Conservation (phyloP, 352 stramenopile genomes). For the Globisporangium heterothallicum region DNA sequence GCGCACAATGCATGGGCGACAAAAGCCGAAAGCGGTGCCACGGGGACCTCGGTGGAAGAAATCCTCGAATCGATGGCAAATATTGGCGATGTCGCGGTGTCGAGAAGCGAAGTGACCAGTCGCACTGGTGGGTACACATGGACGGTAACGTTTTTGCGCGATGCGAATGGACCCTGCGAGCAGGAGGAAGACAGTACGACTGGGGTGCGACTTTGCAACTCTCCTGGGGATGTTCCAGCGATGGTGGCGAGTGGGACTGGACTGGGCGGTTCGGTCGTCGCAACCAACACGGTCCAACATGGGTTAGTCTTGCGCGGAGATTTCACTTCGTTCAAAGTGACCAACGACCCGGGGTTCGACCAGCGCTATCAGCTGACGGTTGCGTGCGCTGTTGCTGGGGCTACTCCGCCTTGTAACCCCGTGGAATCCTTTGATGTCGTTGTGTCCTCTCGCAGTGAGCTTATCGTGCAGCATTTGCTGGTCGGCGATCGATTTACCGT, state of each 20-base stretch:
- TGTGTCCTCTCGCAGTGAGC: constrained; percentile 15
- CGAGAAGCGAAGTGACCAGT: constrained; percentile 75
- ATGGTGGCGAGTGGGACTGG: constrained; percentile 34
- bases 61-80: constrained; percentile 93
- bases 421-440: constrained; percentile 29
- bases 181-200: constrained; percentile 44
- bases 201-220: constrained; percentile 85
- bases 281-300: constrained; percentile 27
- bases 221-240: constrained; percentile 89
- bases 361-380: constrained; percentile 35
- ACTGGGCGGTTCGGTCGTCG: constrained; percentile 26
- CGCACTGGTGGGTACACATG: constrained; percentile 92
- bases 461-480: constrained; percentile 28
- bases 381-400: constrained; percentile 17
- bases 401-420: constrained; percentile 16
- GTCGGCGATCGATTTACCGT: constrained; percentile 53
- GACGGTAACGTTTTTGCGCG: constrained; percentile 93
- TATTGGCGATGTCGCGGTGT: constrained; percentile 91
- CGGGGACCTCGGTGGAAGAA: constrained; percentile 92
- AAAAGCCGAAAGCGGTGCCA: constrained; percentile 82
- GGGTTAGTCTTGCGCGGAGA: constrained; percentile 85
- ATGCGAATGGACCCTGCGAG: constrained; percentile 61
- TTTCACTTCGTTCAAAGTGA: constrained; percentile 86
- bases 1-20: constrained; percentile 91
- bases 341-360: constrained; percentile 56